Evolutionary conservation across 1,139 yeast genomes (phyloP).

Genomic region (Geotrichum reessii): DNA sequence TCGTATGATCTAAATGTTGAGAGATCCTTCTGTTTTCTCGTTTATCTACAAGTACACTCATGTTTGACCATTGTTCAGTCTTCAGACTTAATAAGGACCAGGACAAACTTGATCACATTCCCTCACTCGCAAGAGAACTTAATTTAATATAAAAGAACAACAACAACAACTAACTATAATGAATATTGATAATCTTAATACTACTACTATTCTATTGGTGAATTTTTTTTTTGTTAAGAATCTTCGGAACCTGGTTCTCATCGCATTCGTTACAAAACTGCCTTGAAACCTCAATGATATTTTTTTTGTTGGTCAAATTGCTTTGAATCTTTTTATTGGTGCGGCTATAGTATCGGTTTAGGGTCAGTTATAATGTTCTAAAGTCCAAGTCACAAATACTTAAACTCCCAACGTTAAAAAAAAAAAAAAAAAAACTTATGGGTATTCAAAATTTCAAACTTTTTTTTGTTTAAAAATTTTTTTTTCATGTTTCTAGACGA

Average conservation of each 20-base stretch:
- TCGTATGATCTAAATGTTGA: constrained; percentile 28
- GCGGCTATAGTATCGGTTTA: not conserved
- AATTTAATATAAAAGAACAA: not conserved
- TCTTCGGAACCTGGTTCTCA: not conserved
- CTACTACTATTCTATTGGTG: not conserved
- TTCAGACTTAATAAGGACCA: not conserved
- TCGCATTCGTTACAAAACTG: not conserved
- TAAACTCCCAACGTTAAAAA: not conserved
- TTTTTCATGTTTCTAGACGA: not conserved
- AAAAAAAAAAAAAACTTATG: not conserved
- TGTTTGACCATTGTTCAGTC: not conserved
- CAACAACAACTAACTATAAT: not conserved
- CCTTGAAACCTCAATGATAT: not conserved
- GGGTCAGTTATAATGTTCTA: not conserved
- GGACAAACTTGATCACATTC: not conserved
- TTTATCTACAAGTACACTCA: not conserved
- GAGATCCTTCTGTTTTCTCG: no score
- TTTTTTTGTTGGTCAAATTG: not conserved
- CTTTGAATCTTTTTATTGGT: not conserved
- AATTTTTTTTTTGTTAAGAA: not conserved
- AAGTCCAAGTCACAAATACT: not conserved
- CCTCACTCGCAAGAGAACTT: not conserved
- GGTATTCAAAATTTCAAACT: not conserved
- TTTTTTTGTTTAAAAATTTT: not conserved
- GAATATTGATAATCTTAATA: not conserved